Percentiles rank a stretch among this genome's conserved stretches.
These are phyloP conservation scores for Cladosporium sp. DNA, from an alignment of 2,329 filamentous ascomycete species.

Conservation along the genomic window DNA sequence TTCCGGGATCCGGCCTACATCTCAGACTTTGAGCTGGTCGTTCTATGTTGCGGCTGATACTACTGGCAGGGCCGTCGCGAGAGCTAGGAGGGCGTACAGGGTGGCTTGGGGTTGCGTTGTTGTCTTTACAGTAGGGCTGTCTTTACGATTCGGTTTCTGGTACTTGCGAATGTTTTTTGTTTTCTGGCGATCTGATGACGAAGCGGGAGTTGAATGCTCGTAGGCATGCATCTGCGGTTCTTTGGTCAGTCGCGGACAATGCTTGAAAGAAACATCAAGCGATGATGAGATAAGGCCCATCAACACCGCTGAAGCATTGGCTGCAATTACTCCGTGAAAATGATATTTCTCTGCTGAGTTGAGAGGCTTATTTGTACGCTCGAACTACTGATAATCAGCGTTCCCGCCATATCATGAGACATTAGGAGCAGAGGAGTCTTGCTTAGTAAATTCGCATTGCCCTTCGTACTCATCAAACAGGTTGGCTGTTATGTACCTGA, in stretches of 20 bases:
- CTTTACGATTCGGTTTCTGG: not conserved
- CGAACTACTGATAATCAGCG: not conserved
- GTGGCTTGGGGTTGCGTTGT: not conserved
- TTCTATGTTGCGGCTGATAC: conserved; percentile 4
- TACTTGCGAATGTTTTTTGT: not conserved
- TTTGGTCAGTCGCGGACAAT: not conserved
- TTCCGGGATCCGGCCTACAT: not conserved
- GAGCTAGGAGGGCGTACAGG: not conserved
- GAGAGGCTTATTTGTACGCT: not conserved
- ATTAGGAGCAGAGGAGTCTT: not conserved
- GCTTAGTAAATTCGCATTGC: not conserved
- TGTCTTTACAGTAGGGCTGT: no score
- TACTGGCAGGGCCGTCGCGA: not conserved
- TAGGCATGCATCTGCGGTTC: not conserved
- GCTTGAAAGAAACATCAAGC: not conserved
- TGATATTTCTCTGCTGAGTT: not conserved
- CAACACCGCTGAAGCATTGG: not conserved
- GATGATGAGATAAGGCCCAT: not conserved
- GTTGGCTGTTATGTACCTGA: not conserved
- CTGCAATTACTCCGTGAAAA: not conserved
- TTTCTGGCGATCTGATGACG: not conserved
- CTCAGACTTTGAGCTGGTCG: not conserved
- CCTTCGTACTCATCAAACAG: not conserved
- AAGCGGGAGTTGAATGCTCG: not conserved
- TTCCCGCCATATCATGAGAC: not conserved